Evolutionary conservation across 2,329 filamentous ascomycete species (phyloP).

Genomic region (Pseudofabraea citricarpa): DNA sequence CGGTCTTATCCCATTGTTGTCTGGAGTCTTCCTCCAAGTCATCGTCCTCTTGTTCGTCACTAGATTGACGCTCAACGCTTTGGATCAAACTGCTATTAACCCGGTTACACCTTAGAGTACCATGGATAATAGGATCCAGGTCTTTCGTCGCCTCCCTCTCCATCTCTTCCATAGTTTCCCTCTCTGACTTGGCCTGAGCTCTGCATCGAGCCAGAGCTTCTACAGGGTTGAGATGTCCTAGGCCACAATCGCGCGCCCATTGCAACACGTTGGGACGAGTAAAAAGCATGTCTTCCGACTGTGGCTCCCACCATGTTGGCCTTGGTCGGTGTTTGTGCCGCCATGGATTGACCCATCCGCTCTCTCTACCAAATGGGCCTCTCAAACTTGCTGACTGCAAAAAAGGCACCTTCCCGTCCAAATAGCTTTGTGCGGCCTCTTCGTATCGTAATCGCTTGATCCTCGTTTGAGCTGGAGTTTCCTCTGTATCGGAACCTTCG

Average conservation of each 20-base stretch:
- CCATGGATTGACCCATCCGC: conserved; percentile 52
- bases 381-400: conserved; percentile 56
- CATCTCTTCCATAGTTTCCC: conserved; percentile 1
- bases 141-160: too few species aligned
- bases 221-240: conserved; percentile 14
- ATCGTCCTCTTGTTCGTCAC: too few species aligned
- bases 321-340: conserved; percentile 23
- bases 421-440: conserved; percentile 50
- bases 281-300: conserved; percentile 18
- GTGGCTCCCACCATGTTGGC: conserved; percentile 17
- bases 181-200: conserved; percentile 12
- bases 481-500: conserved; percentile 52
- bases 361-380: conserved; percentile 53
- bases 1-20: too few species aligned
- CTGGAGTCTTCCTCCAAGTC: too few species aligned
- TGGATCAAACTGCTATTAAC: too few species aligned
- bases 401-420: conserved; percentile 49
- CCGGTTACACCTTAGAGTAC: too few species aligned
- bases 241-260: conserved; percentile 14
- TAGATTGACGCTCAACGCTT: too few species aligned
- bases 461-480: conserved; percentile 40
- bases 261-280: conserved; percentile 17
- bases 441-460: conserved; percentile 54
- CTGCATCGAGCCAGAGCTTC: conserved; percentile 19
- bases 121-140: too few species aligned